Conservation (phyloP, 208 protist genomes). For the Leishmania aethiopica region DNA sequence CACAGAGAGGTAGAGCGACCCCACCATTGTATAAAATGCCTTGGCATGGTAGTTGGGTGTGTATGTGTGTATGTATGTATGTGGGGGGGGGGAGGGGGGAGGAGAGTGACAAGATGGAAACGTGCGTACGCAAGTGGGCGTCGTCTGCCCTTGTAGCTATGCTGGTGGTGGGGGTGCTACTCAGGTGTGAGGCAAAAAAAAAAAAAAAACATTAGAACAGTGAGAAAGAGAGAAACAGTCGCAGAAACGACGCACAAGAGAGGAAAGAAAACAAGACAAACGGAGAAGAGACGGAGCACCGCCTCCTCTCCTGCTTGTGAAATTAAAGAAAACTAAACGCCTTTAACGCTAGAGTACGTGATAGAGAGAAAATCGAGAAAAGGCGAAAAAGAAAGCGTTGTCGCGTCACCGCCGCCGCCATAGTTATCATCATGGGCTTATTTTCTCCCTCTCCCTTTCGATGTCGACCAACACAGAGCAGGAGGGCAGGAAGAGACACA, state of each 20-base stretch:
- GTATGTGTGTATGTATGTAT: not conserved
- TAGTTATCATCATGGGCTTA: not conserved
- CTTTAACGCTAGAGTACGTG: not conserved
- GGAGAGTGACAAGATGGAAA: too few species aligned
- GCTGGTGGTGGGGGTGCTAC: not conserved
- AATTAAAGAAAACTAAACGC: not conserved
- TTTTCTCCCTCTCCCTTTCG: not conserved
- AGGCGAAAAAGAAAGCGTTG: not conserved
- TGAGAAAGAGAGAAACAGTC: not conserved
- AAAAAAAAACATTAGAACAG: not conserved
- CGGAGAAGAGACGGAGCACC: not conserved
- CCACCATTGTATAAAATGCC: not conserved
- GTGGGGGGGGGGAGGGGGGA: not conserved
- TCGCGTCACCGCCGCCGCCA: not conserved
- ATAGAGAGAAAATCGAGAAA: not conserved
- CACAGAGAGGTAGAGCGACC: not conserved
- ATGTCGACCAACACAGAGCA: slow-evolving; percentile 8
- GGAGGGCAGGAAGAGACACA: not conserved
- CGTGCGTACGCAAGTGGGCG: not conserved
- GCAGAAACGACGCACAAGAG: not conserved
- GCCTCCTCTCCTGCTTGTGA: not conserved
- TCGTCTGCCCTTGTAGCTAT: not conserved
- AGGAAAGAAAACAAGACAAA: not conserved
- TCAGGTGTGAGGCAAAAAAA: not conserved
- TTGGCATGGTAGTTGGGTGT: not conserved